phyloP scores from a whole-genome alignment of 164 flowering plant genomes.

The Sedum album region DNA sequence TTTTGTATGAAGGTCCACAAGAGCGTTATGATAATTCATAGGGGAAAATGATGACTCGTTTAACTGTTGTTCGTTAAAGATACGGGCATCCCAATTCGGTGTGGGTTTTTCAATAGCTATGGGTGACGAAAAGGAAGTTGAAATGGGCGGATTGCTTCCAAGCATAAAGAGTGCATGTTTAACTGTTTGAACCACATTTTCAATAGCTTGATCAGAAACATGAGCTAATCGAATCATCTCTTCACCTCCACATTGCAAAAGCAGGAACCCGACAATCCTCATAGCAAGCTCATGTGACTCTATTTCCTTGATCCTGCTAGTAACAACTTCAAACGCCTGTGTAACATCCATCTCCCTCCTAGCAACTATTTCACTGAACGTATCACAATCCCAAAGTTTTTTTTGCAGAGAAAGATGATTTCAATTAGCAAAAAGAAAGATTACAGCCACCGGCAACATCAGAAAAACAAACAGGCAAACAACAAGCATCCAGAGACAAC shows the following conservation, averaged over 20 bases:
- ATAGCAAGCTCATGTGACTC: constrained; percentile 29
- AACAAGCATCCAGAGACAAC: too few species aligned
- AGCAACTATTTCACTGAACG: background rate
- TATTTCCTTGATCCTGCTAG: background rate
- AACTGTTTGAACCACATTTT: constrained; percentile 29
- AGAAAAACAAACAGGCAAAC: too few species aligned
- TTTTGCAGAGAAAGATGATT: too few species aligned
- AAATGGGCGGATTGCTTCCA: constrained; percentile 14
- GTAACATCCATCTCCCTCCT: background rate
- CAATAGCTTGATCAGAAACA: constrained; percentile 44
- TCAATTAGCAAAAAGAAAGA: background rate
- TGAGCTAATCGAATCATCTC: constrained; percentile 68
- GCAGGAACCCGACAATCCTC: constrained; percentile 58
- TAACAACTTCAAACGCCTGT: constrained; percentile 1
- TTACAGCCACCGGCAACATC: too few species aligned
- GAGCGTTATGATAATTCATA: constrained; percentile 20
- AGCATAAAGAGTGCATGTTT: constrained; percentile 33
- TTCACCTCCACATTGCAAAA: constrained; percentile 37
- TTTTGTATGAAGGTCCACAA: constrained; percentile 32
- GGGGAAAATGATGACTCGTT: background rate
- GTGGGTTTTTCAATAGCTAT: constrained; percentile 11
- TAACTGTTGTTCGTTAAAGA: constrained; percentile 21
- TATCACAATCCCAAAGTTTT: background rate
- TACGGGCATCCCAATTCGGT: constrained; percentile 19
- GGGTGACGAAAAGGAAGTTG: constrained; percentile 15